A percentile compares a stretch with the other conserved stretches of the same genome.
Conservation (phyloP, 129 eudicot genomes). For the Tagetes patula region DNA sequence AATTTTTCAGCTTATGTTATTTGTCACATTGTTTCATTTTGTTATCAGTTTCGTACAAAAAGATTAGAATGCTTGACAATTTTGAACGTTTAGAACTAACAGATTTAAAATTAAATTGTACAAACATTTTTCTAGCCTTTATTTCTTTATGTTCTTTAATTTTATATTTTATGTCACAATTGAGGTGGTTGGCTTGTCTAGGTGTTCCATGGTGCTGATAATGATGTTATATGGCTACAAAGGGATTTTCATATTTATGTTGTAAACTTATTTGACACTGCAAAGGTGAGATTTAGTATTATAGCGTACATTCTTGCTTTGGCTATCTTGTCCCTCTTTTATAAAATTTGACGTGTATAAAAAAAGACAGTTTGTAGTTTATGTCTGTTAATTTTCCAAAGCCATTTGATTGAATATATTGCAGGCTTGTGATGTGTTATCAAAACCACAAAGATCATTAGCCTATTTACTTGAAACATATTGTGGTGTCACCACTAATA, state of each 20-base stretch:
- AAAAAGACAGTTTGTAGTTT: conserved; percentile 6
- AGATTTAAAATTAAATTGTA: neutral
- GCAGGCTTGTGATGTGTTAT: conserved; percentile 90
- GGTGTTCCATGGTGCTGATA: conserved; percentile 98
- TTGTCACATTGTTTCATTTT: neutral
- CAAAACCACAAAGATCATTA: conserved; percentile 88
- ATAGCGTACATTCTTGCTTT: neutral
- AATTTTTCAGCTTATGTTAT: conserved; percentile 10
- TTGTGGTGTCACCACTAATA: conserved; percentile 77
- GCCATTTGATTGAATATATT: conserved; percentile 18
- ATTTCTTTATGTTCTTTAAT: neutral
- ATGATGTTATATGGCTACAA: conserved; percentile 96
- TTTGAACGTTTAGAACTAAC: neutral
- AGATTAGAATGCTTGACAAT: conserved; percentile 9
- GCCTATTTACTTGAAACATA: conserved; percentile 89
- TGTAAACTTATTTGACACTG: conserved; percentile 89
- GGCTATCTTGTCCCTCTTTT: conserved; percentile 2
- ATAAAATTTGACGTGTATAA: neutral
- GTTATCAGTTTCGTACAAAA: neutral
- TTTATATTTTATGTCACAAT: conserved; percentile 17
- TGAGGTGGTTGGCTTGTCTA: conserved; percentile 27
- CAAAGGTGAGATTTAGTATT: conserved; percentile 57
- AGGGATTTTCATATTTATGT: conserved; percentile 91
- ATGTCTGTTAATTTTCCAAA: neutral
- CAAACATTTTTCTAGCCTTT: neutral